phyloP scores from a whole-genome alignment of 768 basidiomycete species.

The Coprinopsis strossmayeri region DNA sequence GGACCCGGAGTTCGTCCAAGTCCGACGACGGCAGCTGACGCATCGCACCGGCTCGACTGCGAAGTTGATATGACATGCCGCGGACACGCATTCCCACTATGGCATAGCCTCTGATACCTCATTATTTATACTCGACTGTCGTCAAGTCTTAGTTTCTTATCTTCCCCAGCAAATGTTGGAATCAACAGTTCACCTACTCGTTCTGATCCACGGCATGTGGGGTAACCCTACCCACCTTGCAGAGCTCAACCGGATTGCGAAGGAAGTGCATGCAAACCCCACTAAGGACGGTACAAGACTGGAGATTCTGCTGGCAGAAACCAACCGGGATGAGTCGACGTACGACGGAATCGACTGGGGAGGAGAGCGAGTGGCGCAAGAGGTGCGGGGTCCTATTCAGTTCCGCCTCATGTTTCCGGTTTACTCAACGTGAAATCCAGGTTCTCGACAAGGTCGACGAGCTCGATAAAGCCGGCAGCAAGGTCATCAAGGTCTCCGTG shows the following conservation, averaged over 20 bases:
- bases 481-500: slow-evolving; percentile 64
- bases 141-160: too few species aligned
- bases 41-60: background rate
- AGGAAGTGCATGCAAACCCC: slow-evolving; percentile 30
- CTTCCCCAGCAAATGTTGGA: too few species aligned
- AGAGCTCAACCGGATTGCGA: slow-evolving; percentile 47
- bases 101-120: background rate
- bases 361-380: slow-evolving; percentile 71
- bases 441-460: slow-evolving; percentile 48
- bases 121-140: too few species aligned
- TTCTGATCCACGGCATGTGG: slow-evolving; percentile 73
- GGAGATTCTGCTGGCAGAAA: slow-evolving; percentile 57
- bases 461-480: slow-evolving; percentile 45
- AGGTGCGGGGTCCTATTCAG: too few species aligned
- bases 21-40: background rate
- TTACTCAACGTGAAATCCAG: slow-evolving; percentile 28
- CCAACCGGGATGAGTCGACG: slow-evolving; percentile 59
- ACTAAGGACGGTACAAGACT: slow-evolving; percentile 37
- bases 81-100: background rate
- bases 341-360: slow-evolving; percentile 87
- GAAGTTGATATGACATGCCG: background rate
- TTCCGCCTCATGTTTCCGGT: too few species aligned
- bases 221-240: slow-evolving; percentile 63
- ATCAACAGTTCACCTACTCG: slow-evolving; percentile 41
- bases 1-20: background rate